Base-by-base conservation (phyloP, 1,284 basidiomycete genomes). In the Microbotryum violaceum region DNA sequence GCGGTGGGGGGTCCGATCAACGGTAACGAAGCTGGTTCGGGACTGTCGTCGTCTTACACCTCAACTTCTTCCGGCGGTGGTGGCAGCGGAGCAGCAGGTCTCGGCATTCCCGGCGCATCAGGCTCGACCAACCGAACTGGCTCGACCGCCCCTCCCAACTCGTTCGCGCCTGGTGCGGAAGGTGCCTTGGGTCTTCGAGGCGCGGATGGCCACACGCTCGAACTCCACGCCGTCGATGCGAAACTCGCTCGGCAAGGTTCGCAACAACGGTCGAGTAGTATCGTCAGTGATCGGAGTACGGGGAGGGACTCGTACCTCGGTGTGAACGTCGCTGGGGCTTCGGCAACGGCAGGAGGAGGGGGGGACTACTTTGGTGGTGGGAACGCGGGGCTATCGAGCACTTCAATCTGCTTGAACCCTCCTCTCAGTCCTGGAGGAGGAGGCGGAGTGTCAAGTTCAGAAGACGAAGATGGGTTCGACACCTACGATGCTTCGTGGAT, bases 391-490 rank as follows among this genome's bases (percentile, higher is more conserved):
- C 37, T 18, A 6, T 42, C 37, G 37, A 12, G 37, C 1, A 42
- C 37, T 20, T 29, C 51, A 18, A 53, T 25, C 27, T 31, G 14
- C 27, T 53, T 53, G 25, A 53, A 25, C 61, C 6, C 66, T 63
- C 29, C 69, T 69, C 18, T 65, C 67, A 18, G 63, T 65, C 20
- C 66, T 60, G 14, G 62, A 85, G 63, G 86, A 18, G 37, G 37
- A 85, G 4, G 87, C 85, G 4, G 87, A 85, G 14, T 87, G 84
- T 6, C 65, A 25, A 66, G 64, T 21, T 70, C 68, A 5, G 70
- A 71, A 20, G 72, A 73, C 27, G 72, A 73, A 27, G 72, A 70
- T 42, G 63, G 61, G 1, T 62, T 62, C 37, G 64, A 64, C 6
- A 37, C 46, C 2, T 62, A 65, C 42, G 64, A 60, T 9, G 49